Evolutionary conservation across 768 basidiomycete species (phyloP).

Genomic region (Russula earlei): DNA sequence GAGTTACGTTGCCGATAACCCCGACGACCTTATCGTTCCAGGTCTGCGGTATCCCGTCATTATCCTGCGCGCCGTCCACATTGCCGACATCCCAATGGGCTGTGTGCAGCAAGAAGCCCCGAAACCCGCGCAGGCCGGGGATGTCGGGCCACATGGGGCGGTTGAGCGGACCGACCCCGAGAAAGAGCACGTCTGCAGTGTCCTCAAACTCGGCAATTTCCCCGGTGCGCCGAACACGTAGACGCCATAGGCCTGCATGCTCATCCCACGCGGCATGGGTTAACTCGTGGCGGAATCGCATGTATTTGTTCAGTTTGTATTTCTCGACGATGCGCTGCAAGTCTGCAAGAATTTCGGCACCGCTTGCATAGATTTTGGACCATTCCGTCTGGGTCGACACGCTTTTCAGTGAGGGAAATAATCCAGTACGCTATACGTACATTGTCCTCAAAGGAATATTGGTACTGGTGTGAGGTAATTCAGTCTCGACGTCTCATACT

Average conservation of each 20-base stretch:
- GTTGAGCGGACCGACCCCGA: slow-evolving; percentile 42
- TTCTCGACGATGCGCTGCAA: slow-evolving; percentile 45
- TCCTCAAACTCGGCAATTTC: slow-evolving; percentile 36
- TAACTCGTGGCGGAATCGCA: slow-evolving; percentile 41
- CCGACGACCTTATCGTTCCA: slow-evolving; percentile 48
- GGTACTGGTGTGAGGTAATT: background rate
- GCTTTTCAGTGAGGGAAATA: no score
- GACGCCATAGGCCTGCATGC: background rate
- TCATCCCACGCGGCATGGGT: slow-evolving; percentile 9
- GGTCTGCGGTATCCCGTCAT: slow-evolving; percentile 29
- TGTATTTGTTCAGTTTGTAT: slow-evolving; percentile 43
- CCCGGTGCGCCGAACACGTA: background rate
- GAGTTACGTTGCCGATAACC: slow-evolving; percentile 50
- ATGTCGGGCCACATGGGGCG: slow-evolving; percentile 65
- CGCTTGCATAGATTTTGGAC: slow-evolving; percentile 13
- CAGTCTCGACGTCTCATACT: background rate
- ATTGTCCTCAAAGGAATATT: slow-evolving; percentile 14
- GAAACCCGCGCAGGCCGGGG: slow-evolving; percentile 43
- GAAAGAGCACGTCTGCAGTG: slow-evolving; percentile 47
- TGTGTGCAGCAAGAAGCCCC: slow-evolving; percentile 53
- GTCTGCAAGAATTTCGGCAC: slow-evolving; percentile 41
- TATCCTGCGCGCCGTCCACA: slow-evolving; percentile 28
- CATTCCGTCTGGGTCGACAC: slow-evolving; percentile 20
- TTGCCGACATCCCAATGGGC: slow-evolving; percentile 37
- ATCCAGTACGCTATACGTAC: background rate